phyloP scores from a whole-genome alignment of 2,329 filamentous ascomycete genomes.

The Chrysosphaeria jannelii region DNA sequence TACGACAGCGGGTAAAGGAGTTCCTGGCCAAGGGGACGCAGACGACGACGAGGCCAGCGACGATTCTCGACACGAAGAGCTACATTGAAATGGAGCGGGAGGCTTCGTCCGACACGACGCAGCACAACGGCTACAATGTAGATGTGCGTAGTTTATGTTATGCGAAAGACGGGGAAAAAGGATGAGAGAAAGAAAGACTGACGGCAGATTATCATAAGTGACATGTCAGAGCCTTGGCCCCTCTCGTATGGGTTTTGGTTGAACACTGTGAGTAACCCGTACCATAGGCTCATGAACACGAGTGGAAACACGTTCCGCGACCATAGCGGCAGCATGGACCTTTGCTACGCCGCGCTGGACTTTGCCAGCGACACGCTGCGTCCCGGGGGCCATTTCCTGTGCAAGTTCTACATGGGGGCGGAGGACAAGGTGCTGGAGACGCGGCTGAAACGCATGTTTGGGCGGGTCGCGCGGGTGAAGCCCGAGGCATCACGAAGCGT shows the following conservation, averaged over 20 bases:
- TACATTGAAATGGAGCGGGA: background rate
- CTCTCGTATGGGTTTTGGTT: conserved; percentile 51
- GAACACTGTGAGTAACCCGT: conserved; percentile 82
- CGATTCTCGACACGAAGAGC: conserved; percentile 4
- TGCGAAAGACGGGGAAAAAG: too few species aligned
- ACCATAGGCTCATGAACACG: conserved; percentile 98
- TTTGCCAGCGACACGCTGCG: conserved; percentile 69
- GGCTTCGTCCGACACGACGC: too few species aligned
- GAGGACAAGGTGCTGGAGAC: conserved; percentile 61
- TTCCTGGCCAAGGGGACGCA: conserved; percentile 27
- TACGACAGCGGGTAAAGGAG: conserved; percentile 48
- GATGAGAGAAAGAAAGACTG: too few species aligned
- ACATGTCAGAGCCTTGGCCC: conserved; percentile 96
- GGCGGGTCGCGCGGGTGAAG: conserved; percentile 60
- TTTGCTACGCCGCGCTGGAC: conserved; percentile 57
- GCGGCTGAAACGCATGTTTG: conserved; percentile 46
- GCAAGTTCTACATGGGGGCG: conserved; percentile 84
- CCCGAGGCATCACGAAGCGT: conserved; percentile 73
- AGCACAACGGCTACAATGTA: too few species aligned
- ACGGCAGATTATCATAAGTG: conserved; percentile 54
- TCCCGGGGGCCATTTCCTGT: conserved; percentile 66
- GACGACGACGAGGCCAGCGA: background rate
- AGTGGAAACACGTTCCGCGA: conserved; percentile 66
- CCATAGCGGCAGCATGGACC: conserved; percentile 83
- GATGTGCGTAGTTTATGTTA: too few species aligned